These are phyloP conservation scores for Cordyceps tenuipes DNA, from an alignment of 2,329 filamentous ascomycete species.

Conservation along the genomic window DNA sequence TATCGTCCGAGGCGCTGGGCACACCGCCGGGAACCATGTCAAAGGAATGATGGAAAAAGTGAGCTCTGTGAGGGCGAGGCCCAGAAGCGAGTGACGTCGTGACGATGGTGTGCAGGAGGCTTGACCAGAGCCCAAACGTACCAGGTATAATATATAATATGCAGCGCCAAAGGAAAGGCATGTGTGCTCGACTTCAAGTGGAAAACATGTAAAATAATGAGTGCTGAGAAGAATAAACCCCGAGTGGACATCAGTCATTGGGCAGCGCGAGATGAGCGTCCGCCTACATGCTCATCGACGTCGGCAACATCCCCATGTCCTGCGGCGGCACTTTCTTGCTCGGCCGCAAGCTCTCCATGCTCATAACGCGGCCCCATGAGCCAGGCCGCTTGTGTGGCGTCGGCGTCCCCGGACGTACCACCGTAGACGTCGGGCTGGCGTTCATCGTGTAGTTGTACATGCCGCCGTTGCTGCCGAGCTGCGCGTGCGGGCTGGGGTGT, in stretches of 20 bases:
- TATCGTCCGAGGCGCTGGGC: slow-evolving; percentile 11
- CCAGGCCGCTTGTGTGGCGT: slow-evolving; percentile 31
- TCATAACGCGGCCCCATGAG: slow-evolving; percentile 30
- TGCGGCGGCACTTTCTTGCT: slow-evolving; percentile 27
- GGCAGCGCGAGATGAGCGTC: not conserved
- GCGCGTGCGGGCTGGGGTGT: not conserved
- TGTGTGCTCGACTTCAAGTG: slow-evolving; percentile 1
- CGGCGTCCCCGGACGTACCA: slow-evolving; percentile 28
- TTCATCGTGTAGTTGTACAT: slow-evolving; percentile 16
- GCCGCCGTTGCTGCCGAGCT: slow-evolving; percentile 2
- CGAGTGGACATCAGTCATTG: not conserved
- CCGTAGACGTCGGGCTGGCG: slow-evolving; percentile 18
- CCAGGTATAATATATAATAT: slow-evolving; percentile 1
- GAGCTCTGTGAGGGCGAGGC: not conserved
- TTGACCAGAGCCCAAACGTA: not conserved
- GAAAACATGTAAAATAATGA: slow-evolving; percentile 6
- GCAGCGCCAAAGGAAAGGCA: not conserved
- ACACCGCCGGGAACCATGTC: not conserved
- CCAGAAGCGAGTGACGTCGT: not conserved
- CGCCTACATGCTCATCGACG: slow-evolving; percentile 19
- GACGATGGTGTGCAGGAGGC: not conserved
- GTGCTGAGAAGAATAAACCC: not conserved
- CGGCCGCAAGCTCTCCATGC: slow-evolving; percentile 30
- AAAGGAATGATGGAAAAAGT: not conserved
- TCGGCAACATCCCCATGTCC: slow-evolving; percentile 17